Percentiles rank a stretch among this genome's conserved stretches.
Evolutionary conservation across 768 basidiomycete species (phyloP).

Genomic region (Collybia mongolica): DNA sequence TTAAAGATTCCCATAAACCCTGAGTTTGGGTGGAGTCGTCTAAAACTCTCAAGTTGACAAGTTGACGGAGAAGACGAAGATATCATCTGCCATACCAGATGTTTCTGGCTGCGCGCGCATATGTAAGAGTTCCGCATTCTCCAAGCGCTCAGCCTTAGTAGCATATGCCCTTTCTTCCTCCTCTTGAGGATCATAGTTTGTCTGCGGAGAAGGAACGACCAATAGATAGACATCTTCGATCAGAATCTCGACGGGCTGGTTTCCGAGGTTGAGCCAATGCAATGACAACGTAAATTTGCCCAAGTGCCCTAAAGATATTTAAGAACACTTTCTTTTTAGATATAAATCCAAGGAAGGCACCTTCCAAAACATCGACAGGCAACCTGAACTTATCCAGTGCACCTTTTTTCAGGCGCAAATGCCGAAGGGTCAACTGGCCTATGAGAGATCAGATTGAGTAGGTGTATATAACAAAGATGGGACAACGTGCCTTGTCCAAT

Average conservation of each 20-base stretch:
- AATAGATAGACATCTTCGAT: slow-evolving; percentile 96
- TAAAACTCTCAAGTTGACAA: slow-evolving; percentile 12
- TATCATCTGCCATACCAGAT: slow-evolving; percentile 34
- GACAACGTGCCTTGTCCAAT: slow-evolving; percentile 70
- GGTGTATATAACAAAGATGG: neutral
- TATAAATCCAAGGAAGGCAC: slow-evolving; percentile 31
- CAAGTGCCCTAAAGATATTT: slow-evolving; percentile 58
- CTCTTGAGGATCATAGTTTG: slow-evolving; percentile 72
- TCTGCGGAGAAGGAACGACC: slow-evolving; percentile 77
- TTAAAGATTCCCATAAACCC: slow-evolving; percentile 78
- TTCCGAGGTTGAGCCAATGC: slow-evolving; percentile 87
- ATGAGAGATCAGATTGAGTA: slow-evolving; percentile 3
- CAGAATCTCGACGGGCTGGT: slow-evolving; percentile 86
- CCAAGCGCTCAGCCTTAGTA: slow-evolving; percentile 84
- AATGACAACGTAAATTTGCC: slow-evolving; percentile 85
- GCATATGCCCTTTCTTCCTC: slow-evolving; percentile 82
- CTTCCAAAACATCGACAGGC: slow-evolving; percentile 94
- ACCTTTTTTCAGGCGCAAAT: slow-evolving; percentile 87
- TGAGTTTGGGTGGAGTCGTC: slow-evolving; percentile 73
- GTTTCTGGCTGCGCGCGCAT: slow-evolving; percentile 56
- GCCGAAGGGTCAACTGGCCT: slow-evolving; percentile 79
- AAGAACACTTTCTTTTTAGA: neutral
- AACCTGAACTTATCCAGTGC: slow-evolving; percentile 94
- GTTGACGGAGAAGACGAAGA: neutral
- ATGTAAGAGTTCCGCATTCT: slow-evolving; percentile 84